Base-by-base conservation (phyloP, 1,284 basidiomycete genomes). In the Baeospora myosura region DNA sequence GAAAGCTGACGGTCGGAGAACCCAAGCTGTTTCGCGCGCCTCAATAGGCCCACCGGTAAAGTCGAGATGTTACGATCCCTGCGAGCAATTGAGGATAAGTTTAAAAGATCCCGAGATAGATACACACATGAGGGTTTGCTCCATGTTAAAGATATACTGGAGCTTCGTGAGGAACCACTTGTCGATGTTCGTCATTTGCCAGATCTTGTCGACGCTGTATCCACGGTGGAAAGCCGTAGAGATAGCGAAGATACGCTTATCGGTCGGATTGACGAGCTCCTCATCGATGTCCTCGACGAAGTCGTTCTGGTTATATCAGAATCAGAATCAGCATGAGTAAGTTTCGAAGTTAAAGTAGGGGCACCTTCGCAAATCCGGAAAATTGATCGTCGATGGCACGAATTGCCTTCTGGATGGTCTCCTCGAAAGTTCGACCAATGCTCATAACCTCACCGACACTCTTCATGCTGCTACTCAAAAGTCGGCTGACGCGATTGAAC, bases 381-480 rank as follows among this genome's bases (percentile, higher is more conserved):
- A 97, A 97, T 51, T 84, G 83, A 59, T 95, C 93, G 60, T 98
- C 95, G 56, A 98, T 96, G 12, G 91, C 85, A 29, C 95, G 75
- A 50, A 98, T 97, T 1, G 95, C 95, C 69, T 98, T 98, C 63
- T 98, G 95, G 48, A 98, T 87, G 0, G 91, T 94, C 71, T 98
- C 95, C 63, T 98, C 95, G 56, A 98, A 98, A 8, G 92, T 96
- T 52, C 95, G 76, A 18, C 95, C 96, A 52, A 98, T 98, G 50
- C 88, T 90, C 96, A 98, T 98, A 44, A 98, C 95, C 65, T 98
- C 95, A 43, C 95, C 95, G 4, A 98, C 96, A 57, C 88, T 92
- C 79, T 98, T 98, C 95, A 98, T 97, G 63, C 88, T 90, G 52
- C 86, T 90, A 60, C 88, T 90, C 39, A 97, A 69, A 35, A 88